Conservation (phyloP, 805 yeast genomes). For the Metschnikowia sp. region DNA sequence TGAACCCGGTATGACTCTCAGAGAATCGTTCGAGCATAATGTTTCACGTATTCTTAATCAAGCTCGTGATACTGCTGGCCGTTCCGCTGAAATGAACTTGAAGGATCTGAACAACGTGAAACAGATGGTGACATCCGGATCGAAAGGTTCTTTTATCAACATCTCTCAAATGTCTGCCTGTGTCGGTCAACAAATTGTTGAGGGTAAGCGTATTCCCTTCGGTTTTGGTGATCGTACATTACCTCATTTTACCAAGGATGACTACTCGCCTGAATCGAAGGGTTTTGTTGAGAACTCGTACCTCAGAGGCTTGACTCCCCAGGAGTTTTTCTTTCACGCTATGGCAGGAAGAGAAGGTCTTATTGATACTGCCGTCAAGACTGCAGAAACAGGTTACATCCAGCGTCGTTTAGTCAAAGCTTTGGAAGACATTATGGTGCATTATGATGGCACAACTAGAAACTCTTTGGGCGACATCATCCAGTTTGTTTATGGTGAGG, state of each 20-base stretch:
- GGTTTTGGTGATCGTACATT: conserved; percentile 95
- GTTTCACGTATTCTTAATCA: conserved; percentile 93
- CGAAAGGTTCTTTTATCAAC: conserved; percentile 98
- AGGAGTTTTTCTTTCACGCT: conserved; percentile 96
- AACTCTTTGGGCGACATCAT: conserved; percentile 95
- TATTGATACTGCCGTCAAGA: conserved; percentile 98
- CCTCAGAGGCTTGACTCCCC: conserved; percentile 90
- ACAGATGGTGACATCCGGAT: conserved; percentile 99
- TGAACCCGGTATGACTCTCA: conserved; percentile 98
- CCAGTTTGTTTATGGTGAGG: conserved; percentile 97
- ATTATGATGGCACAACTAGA: conserved; percentile 97
- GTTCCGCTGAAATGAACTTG: conserved; percentile 94
- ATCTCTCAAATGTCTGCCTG: conserved; percentile 99
- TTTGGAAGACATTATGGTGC: conserved; percentile 94
- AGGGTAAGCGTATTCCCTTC: conserved; percentile 98
- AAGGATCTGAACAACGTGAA: conserved; percentile 93
- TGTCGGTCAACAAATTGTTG: conserved; percentile 99
- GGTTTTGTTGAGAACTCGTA: conserved; percentile 97
- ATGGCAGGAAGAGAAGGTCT: conserved; percentile 99
- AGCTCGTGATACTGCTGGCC: conserved; percentile 99
- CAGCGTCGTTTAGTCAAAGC: conserved; percentile 98
- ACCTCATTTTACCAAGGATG: conserved; percentile 98
- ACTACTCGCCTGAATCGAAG: conserved; percentile 96
- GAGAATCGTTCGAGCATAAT: conserved; percentile 97
- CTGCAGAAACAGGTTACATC: conserved; percentile 98